Evolutionary conservation across 2,329 filamentous ascomycete species (phyloP), one percentile per base, ranked within the genome.

Genomic region (Periconia macrospinosa): DNA sequence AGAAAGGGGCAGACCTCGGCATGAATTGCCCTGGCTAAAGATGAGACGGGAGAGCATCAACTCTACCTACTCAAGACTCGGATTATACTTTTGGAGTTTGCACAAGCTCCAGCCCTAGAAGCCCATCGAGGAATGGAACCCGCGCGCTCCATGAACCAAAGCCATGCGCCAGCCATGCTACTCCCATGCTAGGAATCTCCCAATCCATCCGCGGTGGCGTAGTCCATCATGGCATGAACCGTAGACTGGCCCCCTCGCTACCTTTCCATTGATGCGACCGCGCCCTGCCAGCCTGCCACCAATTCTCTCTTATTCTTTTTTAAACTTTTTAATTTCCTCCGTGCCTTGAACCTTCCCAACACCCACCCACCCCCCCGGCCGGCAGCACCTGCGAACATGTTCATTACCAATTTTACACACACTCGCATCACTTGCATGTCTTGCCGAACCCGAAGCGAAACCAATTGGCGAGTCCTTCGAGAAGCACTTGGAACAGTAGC

Each of bases 381-480:
- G 30, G 44, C 13, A 14, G 2, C 27, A 54, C 54, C 58, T 66
- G 64, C 63, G 64, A 67, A 68, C 64, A 65, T 61, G 59, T 62
- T 60, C 62, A n/a, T 37, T 3, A 68, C 62, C 54, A 44, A 52
- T 52, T 58, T 53, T 53, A 56, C 58, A 49, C 54, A 50, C 51
- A 43, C 11, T 43, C 49, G 40, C 45, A 27, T 33, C 13, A 23
- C 19, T 50, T 47, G 58, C 54, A 57, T 59, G 53, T 56, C 52
- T 52, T 50, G 58, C 54, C 33, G 33, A 10, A 6, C 33, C 33
- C 52, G 47, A 50, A 37, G 41, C 41, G 35, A 30, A 42, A 43
- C 33, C 33, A 40, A 23, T 52, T 51, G 53, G 49, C 49, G 53
- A 52, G 41, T 52, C 46, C 49, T 55, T 55, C 53, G 50, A 45